Conservation (phyloP, 2,329 filamentous ascomycete species). For the Penicillium psychrosexuale region DNA sequence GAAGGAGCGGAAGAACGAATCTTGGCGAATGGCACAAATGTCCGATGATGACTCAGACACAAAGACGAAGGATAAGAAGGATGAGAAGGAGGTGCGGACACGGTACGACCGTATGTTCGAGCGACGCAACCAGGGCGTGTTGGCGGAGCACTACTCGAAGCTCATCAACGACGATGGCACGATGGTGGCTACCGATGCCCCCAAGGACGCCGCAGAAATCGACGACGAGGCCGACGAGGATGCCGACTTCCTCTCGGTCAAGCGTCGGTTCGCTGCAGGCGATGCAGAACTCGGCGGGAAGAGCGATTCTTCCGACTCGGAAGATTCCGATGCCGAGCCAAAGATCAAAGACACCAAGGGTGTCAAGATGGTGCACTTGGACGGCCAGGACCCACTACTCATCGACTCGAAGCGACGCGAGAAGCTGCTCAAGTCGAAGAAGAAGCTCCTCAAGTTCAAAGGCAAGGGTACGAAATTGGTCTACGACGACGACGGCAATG, state of each 20-base stretch:
- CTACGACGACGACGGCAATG: slow-evolving; percentile 86
- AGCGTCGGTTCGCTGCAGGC: slow-evolving; percentile 75
- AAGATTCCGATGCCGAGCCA: slow-evolving; percentile 42
- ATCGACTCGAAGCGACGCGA: slow-evolving; percentile 94
- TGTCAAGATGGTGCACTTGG: slow-evolving; percentile 49
- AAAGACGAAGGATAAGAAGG: slow-evolving; percentile 54
- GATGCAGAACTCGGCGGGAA: slow-evolving; percentile 52
- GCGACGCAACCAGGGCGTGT: slow-evolving; percentile 88
- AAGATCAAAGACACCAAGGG: slow-evolving; percentile 37
- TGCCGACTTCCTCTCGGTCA: slow-evolving; percentile 82
- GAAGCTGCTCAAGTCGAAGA: slow-evolving; percentile 93
- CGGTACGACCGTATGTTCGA: slow-evolving; percentile 99
- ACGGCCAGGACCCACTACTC: slow-evolving; percentile 66
- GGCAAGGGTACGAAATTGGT: slow-evolving; percentile 80
- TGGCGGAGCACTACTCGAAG: slow-evolving; percentile 91
- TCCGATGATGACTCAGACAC: slow-evolving; percentile 56
- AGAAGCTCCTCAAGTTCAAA: slow-evolving; percentile 87
- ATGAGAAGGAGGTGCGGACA: slow-evolving; percentile 66
- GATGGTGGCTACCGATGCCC: slow-evolving; percentile 32
- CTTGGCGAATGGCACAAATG: slow-evolving; percentile 61
- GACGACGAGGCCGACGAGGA: slow-evolving; percentile 61
- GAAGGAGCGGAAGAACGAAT: slow-evolving; percentile 83
- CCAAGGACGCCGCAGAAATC: slow-evolving; percentile 25
- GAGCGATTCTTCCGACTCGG: slow-evolving; percentile 24
- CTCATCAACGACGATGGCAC: slow-evolving; percentile 65